Evolutionary conservation across 208 protist genomes (phyloP), one percentile per base, ranked within the genome.

Genomic region (Wallacemonas rigidus): DNA sequence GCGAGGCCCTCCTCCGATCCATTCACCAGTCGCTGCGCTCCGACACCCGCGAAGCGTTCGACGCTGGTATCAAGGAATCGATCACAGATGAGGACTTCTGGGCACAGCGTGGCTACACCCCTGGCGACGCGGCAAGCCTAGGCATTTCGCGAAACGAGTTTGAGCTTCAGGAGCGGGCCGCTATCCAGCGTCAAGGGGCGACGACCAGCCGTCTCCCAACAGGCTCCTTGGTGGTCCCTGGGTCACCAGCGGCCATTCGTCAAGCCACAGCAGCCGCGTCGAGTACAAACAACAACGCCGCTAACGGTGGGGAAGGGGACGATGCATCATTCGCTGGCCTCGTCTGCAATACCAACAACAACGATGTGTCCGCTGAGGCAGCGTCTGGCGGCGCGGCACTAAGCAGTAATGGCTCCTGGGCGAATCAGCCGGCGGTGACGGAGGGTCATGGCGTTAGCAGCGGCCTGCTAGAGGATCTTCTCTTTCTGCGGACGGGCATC

Each of bases 1-100:
- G 77, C 12, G 85, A 92, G 76, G 78, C 63, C 61, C 36, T 90
- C 45, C 74, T 95, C 57, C 47, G 61, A 26, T 75, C 75, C 9
- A 85, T 82, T 62, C 67, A 76, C 64, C 70, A 76, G 62, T 68
- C 76, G 3, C 67, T 60, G n/a, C 35, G 43, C 43, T 15, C 5
- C 15, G 69, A 57, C 54, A 67, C 69, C 69, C 55, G 45, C 69
- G 58, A 51, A 17, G 51, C 26, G 60, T 75, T 60, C 54, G 60
- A 67, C 61, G 50, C 60, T 39, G 57, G 38, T 9, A 63, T 69
- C 36, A 71, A 80, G 67, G 75, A 80, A 48, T 67, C 65, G 43
- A 56, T 14, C 43, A 75, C 45, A 38, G 86, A 92, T 35, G 81
- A 83, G 61, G 86, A 89, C 39, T 95, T 89, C 69, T 95, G 87